phyloP scores from a whole-genome alignment of 208 protist species.

The Trypanosoma grayi region DNA sequence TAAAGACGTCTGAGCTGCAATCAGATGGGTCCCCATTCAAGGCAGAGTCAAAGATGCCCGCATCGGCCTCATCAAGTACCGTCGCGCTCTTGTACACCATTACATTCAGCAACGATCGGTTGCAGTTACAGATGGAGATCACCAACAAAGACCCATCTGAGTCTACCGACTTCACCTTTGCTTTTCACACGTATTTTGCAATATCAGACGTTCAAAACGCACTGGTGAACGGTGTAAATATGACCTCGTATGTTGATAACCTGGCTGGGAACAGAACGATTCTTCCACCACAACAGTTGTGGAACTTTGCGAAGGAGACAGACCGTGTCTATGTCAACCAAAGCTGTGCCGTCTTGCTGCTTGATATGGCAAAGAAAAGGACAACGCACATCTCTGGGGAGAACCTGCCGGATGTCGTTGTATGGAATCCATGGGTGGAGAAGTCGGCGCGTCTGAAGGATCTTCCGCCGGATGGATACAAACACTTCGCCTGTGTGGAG shows the following conservation, averaged over 20 bases:
- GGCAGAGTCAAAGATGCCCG: neutral
- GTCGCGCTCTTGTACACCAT: constrained; percentile 61
- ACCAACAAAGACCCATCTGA: constrained; percentile 45
- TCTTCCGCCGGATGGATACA: constrained; percentile 73
- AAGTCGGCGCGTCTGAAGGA: constrained; percentile 73
- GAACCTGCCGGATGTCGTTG: constrained; percentile 68
- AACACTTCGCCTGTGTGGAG: constrained; percentile 86
- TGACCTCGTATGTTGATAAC: constrained; percentile 70
- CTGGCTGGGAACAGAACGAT: neutral
- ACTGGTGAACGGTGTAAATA: constrained; percentile 66
- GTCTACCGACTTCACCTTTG: constrained; percentile 59
- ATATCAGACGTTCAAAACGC: constrained; percentile 52
- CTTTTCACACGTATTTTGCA: constrained; percentile 89
- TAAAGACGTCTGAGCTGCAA: neutral
- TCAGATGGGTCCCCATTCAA: neutral
- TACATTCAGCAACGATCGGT: constrained; percentile 49
- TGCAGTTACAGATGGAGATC: constrained; percentile 66
- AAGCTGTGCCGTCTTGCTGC: constrained; percentile 43
- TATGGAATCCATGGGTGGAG: constrained; percentile 86
- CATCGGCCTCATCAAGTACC: neutral
- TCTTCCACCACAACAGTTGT: constrained; percentile 3
- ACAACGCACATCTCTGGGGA: constrained; percentile 40
- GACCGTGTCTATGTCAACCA: constrained; percentile 79
- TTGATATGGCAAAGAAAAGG: constrained; percentile 35
- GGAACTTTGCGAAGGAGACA: constrained; percentile 33